Evolutionary conservation across 805 yeast species (phyloP), one percentile per base, ranked within the genome.

Genomic region (Metschnikowia gelsemii): DNA sequence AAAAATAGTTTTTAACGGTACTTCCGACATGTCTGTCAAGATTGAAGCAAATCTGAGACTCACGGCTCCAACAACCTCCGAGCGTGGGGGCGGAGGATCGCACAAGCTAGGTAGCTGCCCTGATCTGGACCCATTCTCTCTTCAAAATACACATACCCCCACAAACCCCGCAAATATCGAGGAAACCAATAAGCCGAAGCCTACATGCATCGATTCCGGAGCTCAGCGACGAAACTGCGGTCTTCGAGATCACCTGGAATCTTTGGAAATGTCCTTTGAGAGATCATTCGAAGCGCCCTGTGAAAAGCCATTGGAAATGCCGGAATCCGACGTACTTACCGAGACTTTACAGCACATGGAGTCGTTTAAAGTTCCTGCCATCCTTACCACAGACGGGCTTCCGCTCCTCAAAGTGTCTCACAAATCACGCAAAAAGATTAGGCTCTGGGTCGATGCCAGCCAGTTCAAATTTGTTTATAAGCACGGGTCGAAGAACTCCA

Each of bases 381-480:
- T 70, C 3, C 62, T 73, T n/a, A 57, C 80, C 4, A 63, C 70
- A 8, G 70, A 68, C 3, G 95, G 95, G 0, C 56, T 86, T 12
- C 74, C 81, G 2, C 63, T 87, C 46, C 58, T 84, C 21, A 74
- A 87, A 51, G 76, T 87, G 14, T 85, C 95, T 2, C 83, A 80
- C 40, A 78, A 78, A 48, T 85, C 87, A 49, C 76, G 74, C 50
- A 78, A 80, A 16, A 78, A 79, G 52, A 68, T 87, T 13, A 56
- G 62, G 7, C 76, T 87, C 46, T 69, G 61, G 45, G 64, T 87
- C 2, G 82, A 84, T 53, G 64, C 79, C 0, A 76, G 73, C 2
- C 55, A 66, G 9, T 84, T 85, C 22, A 56, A 66, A 4, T 64
- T 86, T 12, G 59, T 68, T 3, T 83, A 90, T 86, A 52, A 47